A percentile compares a stretch with the other conserved stretches of the same genome.
Evolutionary conservation across 1,139 yeast species (phyloP).

Genomic region (Candida gigantensis): DNA sequence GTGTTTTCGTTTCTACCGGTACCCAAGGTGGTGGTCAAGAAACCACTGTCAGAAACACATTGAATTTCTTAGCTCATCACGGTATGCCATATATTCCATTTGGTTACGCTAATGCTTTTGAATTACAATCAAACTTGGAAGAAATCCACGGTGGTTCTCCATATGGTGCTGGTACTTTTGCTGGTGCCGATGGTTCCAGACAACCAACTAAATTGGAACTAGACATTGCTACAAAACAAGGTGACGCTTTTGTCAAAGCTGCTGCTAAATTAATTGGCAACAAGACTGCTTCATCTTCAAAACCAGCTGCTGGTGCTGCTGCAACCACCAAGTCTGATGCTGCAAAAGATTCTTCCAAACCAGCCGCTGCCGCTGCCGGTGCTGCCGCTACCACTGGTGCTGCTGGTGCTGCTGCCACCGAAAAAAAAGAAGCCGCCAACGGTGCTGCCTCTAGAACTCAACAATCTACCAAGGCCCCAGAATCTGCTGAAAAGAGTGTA

Average conservation of each 20-base stretch:
- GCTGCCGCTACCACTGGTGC: conserved; percentile 5
- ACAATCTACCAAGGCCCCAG: conserved; percentile 21
- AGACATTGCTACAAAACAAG: conserved; percentile 43
- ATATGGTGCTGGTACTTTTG: conserved; percentile 53
- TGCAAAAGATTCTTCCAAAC: conserved; percentile 9
- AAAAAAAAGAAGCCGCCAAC: conserved; percentile 5
- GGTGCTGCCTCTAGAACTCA: conserved; percentile 17
- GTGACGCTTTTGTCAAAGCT: conserved; percentile 37
- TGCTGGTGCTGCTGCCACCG: conserved; percentile 3
- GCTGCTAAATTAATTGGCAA: conserved; percentile 28
- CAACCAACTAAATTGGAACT: conserved; percentile 41
- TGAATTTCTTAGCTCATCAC: conserved; percentile 47
- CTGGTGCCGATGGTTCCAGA: conserved; percentile 52
- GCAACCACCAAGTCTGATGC: conserved; percentile 10
- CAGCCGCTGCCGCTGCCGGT: conserved; percentile 11
- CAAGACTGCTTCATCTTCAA: conserved; percentile 6
- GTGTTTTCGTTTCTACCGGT: conserved; percentile 48
- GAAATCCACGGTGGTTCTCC: conserved; percentile 51
- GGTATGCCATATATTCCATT: conserved; percentile 54
- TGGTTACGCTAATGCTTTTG: conserved; percentile 42
- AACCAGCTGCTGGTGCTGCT: conserved; percentile 7
- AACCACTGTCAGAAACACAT: conserved; percentile 36
- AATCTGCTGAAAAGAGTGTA: conserved; percentile 23
- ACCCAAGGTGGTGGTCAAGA: conserved; percentile 52
- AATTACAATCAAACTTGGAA: conserved; percentile 29